Evolutionary conservation across 2,329 filamentous ascomycete genomes (phyloP).

Genomic region (Hypoxylon rubiginosum): DNA sequence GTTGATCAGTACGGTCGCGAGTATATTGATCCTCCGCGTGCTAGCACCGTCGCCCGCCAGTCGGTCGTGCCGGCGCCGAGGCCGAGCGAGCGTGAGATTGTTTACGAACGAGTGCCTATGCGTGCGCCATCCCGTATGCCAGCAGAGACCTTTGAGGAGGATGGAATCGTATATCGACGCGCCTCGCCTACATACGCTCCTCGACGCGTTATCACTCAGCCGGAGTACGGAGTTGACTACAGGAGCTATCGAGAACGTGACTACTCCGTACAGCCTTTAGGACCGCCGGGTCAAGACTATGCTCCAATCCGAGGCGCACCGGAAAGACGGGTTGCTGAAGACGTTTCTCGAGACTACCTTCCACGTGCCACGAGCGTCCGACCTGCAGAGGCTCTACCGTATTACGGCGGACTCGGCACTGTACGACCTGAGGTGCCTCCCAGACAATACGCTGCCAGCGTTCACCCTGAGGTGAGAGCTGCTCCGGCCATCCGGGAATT

Average conservation of each 20-base stretch:
- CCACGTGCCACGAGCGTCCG: conserved; percentile 70
- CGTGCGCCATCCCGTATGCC: conserved; percentile 66
- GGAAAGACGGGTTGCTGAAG: conserved; percentile 60
- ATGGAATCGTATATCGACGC: conserved; percentile 63
- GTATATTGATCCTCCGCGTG: conserved; percentile 72
- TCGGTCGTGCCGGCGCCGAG: conserved; percentile 63
- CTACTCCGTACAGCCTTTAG: conserved; percentile 65
- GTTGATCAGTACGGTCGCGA: conserved; percentile 87
- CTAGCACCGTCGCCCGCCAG: conserved; percentile 58
- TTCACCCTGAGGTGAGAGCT: conserved; percentile 55
- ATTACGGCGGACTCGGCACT: conserved; percentile 62
- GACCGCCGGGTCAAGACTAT: conserved; percentile 60
- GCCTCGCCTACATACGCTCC: conserved; percentile 65
- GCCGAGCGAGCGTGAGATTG: conserved; percentile 65
- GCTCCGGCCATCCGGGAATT: conserved; percentile 51
- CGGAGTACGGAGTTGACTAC: conserved; percentile 68
- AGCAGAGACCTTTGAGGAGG: conserved; percentile 64
- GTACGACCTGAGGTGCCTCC: conserved; percentile 57
- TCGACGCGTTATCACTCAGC: conserved; percentile 72
- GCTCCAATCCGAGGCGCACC: conserved; percentile 60
- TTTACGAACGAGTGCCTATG: conserved; percentile 75
- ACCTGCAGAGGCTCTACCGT: conserved; percentile 62
- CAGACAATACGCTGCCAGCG: conserved; percentile 63
- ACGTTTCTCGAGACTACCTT: conserved; percentile 66
- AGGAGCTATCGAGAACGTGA: conserved; percentile 70